Conservation (phyloP, 75 land plant genomes). For the Pseudotsuga menziesii region DNA sequence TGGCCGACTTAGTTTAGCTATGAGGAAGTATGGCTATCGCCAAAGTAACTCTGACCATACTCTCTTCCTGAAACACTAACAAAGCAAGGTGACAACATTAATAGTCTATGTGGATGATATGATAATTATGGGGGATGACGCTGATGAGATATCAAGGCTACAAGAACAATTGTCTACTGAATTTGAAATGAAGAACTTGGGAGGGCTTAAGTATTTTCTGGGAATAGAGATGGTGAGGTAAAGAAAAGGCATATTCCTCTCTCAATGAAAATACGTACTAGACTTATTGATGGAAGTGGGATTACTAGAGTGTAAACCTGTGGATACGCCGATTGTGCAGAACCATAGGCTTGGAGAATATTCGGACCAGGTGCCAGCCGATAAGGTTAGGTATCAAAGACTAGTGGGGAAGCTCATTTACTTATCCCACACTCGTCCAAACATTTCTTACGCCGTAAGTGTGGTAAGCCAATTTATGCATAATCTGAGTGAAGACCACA, state of each 20-base stretch:
- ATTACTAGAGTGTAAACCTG: slow-evolving; percentile 2
- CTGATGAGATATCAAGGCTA: slow-evolving; percentile 3
- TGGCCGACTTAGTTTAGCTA: not conserved
- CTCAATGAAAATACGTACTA: slow-evolving; percentile 20
- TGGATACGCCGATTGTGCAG: slow-evolving; percentile 17
- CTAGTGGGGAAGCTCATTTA: slow-evolving; percentile 18
- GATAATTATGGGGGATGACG: slow-evolving; percentile 20
- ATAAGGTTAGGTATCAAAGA: slow-evolving; percentile 5
- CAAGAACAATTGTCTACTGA: not conserved
- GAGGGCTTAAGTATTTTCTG: slow-evolving; percentile 1
- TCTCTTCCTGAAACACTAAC: slow-evolving; percentile 8
- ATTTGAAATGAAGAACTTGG: slow-evolving; percentile 7
- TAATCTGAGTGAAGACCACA: too few relatives aligned
- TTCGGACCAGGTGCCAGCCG: not conserved
- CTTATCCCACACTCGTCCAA: slow-evolving; percentile 19
- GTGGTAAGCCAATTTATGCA: too few relatives aligned
- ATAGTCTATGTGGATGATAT: slow-evolving; percentile 27
- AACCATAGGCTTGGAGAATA: not conserved
- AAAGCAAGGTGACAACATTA: slow-evolving; percentile 1
- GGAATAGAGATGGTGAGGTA: slow-evolving; percentile 13
- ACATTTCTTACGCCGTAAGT: too few relatives aligned
- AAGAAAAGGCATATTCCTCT: slow-evolving; percentile 18
- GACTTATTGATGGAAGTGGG: slow-evolving; percentile 12
- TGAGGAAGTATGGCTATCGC: not conserved
- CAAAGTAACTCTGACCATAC: slow-evolving; percentile 6